A percentile compares a stretch with the other conserved stretches of the same genome.
Conservation (phyloP, 148 eudicot genomes). For the Diospyros kaki region DNA sequence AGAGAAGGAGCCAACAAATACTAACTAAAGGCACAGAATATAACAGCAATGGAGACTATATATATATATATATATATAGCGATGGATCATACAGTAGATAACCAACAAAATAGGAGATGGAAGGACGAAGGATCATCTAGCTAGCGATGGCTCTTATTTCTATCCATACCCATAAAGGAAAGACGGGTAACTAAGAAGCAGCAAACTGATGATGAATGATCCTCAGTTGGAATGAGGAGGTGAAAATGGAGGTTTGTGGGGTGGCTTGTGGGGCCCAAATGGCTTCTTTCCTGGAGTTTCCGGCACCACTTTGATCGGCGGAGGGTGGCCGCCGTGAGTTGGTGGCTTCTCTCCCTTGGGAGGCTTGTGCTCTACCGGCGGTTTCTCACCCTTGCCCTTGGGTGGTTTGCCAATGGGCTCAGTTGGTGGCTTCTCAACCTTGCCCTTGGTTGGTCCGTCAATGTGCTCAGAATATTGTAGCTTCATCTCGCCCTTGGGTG, state of each 20-base stretch:
- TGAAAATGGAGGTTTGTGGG: neutral
- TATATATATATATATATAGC: no score
- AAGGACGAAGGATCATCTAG: no score
- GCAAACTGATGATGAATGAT: no score
- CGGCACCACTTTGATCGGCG: neutral
- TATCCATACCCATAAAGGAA: no score
- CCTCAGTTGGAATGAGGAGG: constrained; percentile 6
- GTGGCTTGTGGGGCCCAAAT: constrained; percentile 5
- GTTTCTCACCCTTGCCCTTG: neutral
- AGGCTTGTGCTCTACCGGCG: neutral
- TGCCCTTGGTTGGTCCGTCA: neutral
- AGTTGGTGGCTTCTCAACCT: neutral
- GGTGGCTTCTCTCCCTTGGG: neutral
- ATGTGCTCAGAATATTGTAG: neutral
- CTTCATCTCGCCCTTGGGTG: neutral
- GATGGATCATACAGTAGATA: no score
- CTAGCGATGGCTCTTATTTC: no score
- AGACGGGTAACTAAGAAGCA: no score
- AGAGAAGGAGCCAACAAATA: no score
- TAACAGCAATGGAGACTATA: no score
- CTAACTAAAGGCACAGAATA: no score
- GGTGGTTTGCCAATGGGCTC: neutral
- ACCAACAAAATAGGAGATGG: no score
- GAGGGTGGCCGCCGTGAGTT: neutral
- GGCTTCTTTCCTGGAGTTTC: constrained; percentile 1